A percentile compares a stretch with the other conserved stretches of the same genome.
These are phyloP conservation scores for Solanum lycopersicoides DNA, from an alignment of 257 asterid genomes.

Conservation along the genomic window DNA sequence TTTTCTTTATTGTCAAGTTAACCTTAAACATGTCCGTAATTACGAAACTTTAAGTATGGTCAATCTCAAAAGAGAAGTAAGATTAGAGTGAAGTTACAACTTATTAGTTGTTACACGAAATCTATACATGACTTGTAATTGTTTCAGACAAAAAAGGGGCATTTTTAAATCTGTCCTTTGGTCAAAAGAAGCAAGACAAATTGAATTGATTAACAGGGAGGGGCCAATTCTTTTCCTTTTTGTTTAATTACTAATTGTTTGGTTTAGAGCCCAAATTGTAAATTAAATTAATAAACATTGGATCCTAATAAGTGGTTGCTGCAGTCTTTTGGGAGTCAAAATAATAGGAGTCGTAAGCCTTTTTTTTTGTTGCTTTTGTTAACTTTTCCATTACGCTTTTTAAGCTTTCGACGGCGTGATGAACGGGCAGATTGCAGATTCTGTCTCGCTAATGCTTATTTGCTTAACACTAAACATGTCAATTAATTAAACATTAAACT, in stretches of 20 bases:
- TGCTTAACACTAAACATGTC: background rate
- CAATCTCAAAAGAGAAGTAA: background rate
- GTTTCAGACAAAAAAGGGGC: background rate
- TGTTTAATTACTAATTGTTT: background rate
- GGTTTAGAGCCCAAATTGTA: background rate
- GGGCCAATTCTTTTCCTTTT: background rate
- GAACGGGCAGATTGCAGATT: background rate
- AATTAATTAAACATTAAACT: background rate
- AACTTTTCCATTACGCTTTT: background rate
- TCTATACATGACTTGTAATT: background rate
- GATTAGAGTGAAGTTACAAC: background rate
- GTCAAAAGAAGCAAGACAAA: background rate
- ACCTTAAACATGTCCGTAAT: background rate
- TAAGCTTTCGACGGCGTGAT: slow-evolving; percentile 2
- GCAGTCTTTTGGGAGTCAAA: background rate
- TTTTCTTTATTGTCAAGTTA: background rate
- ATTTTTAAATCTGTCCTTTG: background rate
- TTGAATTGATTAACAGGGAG: background rate
- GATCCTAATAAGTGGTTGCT: background rate
- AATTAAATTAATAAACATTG: background rate
- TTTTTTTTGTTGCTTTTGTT: background rate
- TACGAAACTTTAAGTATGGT: background rate
- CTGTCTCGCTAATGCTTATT: background rate
- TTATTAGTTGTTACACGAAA: background rate
- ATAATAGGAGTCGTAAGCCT: background rate